Conservation (phyloP, 2,329 filamentous ascomycete species). For the Sordariomycetes sp. region DNA sequence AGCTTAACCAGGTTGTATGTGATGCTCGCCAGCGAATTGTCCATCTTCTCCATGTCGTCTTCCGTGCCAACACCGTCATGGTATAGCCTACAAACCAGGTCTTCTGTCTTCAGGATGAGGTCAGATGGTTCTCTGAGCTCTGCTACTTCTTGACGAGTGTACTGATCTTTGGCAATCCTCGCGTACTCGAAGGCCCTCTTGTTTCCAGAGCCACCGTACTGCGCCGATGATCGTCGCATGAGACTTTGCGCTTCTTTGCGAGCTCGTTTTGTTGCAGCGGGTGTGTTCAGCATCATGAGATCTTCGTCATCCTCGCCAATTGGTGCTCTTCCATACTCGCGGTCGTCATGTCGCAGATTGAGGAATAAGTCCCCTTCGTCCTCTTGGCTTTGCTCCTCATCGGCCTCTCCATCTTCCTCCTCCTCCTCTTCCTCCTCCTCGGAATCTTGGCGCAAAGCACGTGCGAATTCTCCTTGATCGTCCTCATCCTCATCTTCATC, state of each 20-base stretch:
- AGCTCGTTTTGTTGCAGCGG: slow-evolving; percentile 43
- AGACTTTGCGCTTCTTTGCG: slow-evolving; percentile 46
- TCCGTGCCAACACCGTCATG: slow-evolving; percentile 47
- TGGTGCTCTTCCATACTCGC: slow-evolving; percentile 25
- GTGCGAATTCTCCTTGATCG: slow-evolving; percentile 27
- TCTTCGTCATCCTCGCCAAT: slow-evolving; percentile 39
- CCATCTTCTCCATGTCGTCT: slow-evolving; percentile 46
- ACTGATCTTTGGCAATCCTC: slow-evolving; percentile 62
- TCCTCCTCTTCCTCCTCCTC: slow-evolving; percentile 20
- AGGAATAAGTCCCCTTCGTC: slow-evolving; percentile 36
- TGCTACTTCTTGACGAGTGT: slow-evolving; percentile 45
- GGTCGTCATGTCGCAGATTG: slow-evolving; percentile 34
- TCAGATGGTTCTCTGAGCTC: slow-evolving; percentile 59
- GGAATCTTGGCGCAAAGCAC: no score
- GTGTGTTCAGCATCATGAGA: slow-evolving; percentile 45
- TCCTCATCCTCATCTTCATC: slow-evolving; percentile 27
- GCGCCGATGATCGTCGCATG: slow-evolving; percentile 46
- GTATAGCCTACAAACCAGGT: slow-evolving; percentile 57
- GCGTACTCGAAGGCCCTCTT: slow-evolving; percentile 37
- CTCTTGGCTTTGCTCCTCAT: slow-evolving; percentile 28
- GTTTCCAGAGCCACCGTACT: not conserved
- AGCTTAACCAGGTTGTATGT: slow-evolving; percentile 41
- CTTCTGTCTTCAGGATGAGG: slow-evolving; percentile 68
- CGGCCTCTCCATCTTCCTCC: slow-evolving; percentile 30
- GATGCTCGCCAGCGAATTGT: slow-evolving; percentile 45